phyloP scores from a whole-genome alignment of 768 basidiomycete species.

The Pleurotus tuoliensis region DNA sequence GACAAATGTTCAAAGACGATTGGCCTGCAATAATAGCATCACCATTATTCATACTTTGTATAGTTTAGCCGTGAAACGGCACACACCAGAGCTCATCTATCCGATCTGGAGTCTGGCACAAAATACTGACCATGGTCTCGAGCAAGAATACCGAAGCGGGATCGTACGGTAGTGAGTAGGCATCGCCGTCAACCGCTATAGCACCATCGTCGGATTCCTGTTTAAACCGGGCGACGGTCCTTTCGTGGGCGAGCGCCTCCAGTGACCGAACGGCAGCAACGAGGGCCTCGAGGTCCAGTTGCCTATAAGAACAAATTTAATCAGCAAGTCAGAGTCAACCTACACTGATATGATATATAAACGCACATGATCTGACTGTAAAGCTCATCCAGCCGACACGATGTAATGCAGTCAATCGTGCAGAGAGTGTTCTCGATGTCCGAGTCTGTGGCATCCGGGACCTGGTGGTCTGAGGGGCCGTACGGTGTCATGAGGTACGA shows the following conservation, averaged over 20 bases:
- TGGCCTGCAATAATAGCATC: conserved; percentile 46
- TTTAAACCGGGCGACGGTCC: conserved; percentile 77
- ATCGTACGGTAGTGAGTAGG: conserved; percentile 79
- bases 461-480: conserved; percentile 61
- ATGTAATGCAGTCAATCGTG: conserved; percentile 91
- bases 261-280: conserved; percentile 83
- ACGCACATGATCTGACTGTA: conserved; percentile 86
- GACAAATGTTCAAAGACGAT: conserved; percentile 92
- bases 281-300: conserved; percentile 75
- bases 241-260: conserved; percentile 85
- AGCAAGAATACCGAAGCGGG: conserved; percentile 92
- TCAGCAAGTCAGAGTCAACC: neutral
- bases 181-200: conserved; percentile 37
- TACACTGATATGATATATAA: conserved; percentile 24
- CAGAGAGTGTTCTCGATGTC: conserved; percentile 94
- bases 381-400: conserved; percentile 90
- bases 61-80: neutral
- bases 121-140: conserved; percentile 92
- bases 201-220: conserved; percentile 61
- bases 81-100: conserved; percentile 85
- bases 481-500: conserved; percentile 98
- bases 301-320: conserved; percentile 37
- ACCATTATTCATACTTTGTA: no score
- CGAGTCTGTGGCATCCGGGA: conserved; percentile 81
- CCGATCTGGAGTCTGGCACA: conserved; percentile 68